Evolutionary conservation across 805 yeast species (phyloP), one percentile per base, ranked within the genome.

Genomic region (Saturnispora halmiae): DNA sequence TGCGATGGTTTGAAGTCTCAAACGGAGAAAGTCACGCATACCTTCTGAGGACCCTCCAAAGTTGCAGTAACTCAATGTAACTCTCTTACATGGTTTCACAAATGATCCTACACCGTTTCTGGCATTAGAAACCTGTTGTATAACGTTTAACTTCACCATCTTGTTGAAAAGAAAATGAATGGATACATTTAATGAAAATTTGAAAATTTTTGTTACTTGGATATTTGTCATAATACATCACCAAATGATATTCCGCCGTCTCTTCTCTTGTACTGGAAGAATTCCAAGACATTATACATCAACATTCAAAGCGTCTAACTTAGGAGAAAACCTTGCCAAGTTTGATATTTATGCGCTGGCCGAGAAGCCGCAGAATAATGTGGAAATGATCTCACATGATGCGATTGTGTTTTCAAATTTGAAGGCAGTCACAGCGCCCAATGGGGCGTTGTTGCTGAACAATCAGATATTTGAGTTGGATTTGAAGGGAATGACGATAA

Each of bases 41-140:
- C 96, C 96, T 39, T 70, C 69, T 1, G 97, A 88, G 2, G 94
- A 82, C 18, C 96, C 97, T 32, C 96, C 97, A 80, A 94, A 82
- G 69, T 92, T 87, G 66, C 96, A 87, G 64, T 79, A 92, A 46
- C 83, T 81, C 34, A 92, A 59, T 1, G 80, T 71, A 39, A 92
- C 71, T 54, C 73, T 76, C 51, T 73, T 76, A 65, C 97, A 87
- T 30, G 88, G 86, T 19, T 68, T 65, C 6, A 83, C 70, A 55
- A 72, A 83, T 0, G 88, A 76, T 3, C 87, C 86, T 16, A 82
- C 65, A 39, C 94, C 94, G 52, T 84, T 83, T 49, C 85, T 74
- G 20, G 83, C 75, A 31, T 70, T 60, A 13, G 92, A 74, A 1
- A 68, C 59, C 51, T 70, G 77, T 24, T 72, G 63, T 29, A 82